Conservation (phyloP, 139 green algal species). For the Chlorella sp. region DNA sequence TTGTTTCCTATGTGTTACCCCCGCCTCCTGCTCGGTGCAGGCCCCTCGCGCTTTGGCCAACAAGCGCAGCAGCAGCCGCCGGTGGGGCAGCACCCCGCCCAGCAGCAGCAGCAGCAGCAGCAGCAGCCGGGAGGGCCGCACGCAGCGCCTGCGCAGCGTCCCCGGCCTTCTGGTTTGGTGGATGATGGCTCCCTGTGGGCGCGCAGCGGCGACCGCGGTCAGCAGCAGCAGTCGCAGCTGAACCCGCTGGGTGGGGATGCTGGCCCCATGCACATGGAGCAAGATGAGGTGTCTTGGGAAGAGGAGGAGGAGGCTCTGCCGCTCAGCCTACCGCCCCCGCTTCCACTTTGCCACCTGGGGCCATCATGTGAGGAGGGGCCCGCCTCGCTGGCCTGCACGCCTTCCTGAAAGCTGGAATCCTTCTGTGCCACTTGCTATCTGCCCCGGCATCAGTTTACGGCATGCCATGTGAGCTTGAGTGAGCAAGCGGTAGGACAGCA, state of each 20-base stretch:
- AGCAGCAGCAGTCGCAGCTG: conserved; percentile 1
- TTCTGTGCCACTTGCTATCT: too few species aligned
- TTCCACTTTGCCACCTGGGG: neutral
- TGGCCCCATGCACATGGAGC: conserved; percentile 5
- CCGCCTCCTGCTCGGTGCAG: neutral
- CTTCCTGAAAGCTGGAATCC: too few species aligned
- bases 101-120: conserved; percentile 6
- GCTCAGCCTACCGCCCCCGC: neutral
- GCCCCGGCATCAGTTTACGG: too few species aligned
- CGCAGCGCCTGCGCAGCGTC: neutral
- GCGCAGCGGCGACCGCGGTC: neutral
- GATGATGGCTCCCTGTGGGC: conserved; percentile 17
- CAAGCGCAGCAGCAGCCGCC: conserved; percentile 43
- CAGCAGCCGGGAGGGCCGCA: too few species aligned
- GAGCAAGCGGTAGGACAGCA: too few species aligned
- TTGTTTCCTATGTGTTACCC: too few species aligned
- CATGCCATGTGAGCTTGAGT: too few species aligned
- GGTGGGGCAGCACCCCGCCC: neutral
- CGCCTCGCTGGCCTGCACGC: too few species aligned
- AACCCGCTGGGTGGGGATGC: conserved; percentile 22
- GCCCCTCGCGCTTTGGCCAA: neutral
- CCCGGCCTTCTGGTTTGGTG: neutral
- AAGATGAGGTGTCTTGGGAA: conserved; percentile 25
- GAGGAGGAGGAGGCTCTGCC: neutral
- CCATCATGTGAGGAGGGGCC: conserved; percentile 23